These are phyloP conservation scores for Cladophialophora chaetospira DNA, from an alignment of 2,329 filamentous ascomycete species.

Conservation along the genomic window DNA sequence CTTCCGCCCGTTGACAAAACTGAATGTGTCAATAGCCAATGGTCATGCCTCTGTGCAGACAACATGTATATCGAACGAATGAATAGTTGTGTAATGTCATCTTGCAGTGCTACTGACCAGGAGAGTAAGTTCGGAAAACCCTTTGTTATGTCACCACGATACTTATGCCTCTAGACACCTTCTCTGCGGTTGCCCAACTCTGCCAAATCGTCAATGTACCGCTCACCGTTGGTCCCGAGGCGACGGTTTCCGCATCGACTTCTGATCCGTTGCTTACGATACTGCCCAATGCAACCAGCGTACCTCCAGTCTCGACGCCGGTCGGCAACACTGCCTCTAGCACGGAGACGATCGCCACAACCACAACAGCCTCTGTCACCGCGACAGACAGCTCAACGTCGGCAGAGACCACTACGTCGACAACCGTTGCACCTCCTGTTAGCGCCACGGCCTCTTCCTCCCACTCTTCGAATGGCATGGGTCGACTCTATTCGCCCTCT, in stretches of 20 bases:
- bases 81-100: conserved; percentile 27
- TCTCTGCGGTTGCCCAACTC: conserved; percentile 27
- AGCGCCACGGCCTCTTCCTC: conserved; percentile 10
- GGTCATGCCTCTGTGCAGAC: conserved; percentile 32
- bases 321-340: conserved; percentile 3
- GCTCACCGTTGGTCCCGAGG: conserved; percentile 28
- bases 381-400: not conserved
- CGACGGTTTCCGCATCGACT: conserved; percentile 21
- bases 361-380: conserved; percentile 3
- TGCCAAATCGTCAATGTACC: conserved; percentile 27
- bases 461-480: conserved; percentile 8
- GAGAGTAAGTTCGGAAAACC: conserved; percentile 17
- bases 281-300: conserved; percentile 20
- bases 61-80: conserved; percentile 28
- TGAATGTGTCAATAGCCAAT: conserved; percentile 20
- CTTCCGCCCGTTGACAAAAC: not conserved
- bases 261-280: conserved; percentile 29
- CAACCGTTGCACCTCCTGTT: not conserved
- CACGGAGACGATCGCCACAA: not conserved
- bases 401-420: not conserved
- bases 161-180: conserved; percentile 23
- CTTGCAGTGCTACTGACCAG: conserved; percentile 29
- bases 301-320: conserved; percentile 22
- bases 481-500: conserved; percentile 3
- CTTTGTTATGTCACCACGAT: not conserved